Evolutionary conservation across 2,329 filamentous ascomycete genomes (phyloP), one percentile per base, ranked within the genome.

Genomic region (Diaporthe sp.): DNA sequence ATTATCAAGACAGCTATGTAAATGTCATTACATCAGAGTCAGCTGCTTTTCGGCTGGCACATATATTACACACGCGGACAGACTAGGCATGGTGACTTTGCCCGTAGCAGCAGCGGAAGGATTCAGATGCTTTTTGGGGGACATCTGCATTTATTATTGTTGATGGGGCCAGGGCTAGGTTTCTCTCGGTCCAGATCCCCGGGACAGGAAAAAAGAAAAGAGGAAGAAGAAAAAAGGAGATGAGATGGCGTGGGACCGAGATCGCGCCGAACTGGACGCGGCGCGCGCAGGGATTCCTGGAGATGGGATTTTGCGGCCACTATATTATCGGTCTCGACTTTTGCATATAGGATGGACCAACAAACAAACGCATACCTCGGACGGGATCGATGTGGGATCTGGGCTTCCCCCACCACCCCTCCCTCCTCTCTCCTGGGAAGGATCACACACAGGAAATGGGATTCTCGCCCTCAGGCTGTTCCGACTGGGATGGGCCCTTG

Each of bases 281-380:
- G 31, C 62, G 31, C 6, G 10, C 10, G 44, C 62, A 68, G 62
- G 62, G 62, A 51, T 68, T n/a, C 46, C 62, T 9, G 28, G 62
- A 19, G 4, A 46, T 28, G 17, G 17, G 15, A 55, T 28, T 17
- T 8, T 25, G 28, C 53, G 10, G 19, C 12, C 12, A 57, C 15
- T 34, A 22, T 34, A 22, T 34, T 57, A 57, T 28, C 53, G 46
- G 49, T 1, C n/a, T 12, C 49, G 1, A 25, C 49, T 53, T 51
- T 53, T 25, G 22, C 49, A 53, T 53, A 53, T 53, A 53, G 46
- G 37, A 39, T 12, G 10, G 10, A 39, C 37, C 2, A 39, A 39
- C 37, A 39, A 39, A 39, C 12, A 39, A 15, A 39, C 28, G 12
- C 10, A 12, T 39, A 12, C 37, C 37, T 39, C 15, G 37, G 37